phyloP scores from a whole-genome alignment of 169 alveolate genomes.

The Eimeria brunetti region DNA sequence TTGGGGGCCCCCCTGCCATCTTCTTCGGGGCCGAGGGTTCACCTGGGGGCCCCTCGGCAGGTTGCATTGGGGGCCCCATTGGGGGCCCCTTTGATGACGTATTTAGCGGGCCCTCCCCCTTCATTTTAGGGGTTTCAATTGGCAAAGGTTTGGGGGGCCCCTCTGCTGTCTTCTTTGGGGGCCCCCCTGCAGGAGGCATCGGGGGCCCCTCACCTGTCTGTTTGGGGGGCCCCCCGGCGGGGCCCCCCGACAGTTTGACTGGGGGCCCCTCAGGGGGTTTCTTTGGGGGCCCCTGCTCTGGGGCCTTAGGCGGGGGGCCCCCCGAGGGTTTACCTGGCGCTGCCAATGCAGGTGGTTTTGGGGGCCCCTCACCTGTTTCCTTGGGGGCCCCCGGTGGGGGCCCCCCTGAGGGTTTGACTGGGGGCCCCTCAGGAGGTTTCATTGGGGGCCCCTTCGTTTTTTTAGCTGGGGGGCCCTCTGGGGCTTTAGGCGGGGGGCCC shows the following conservation, averaged over 20 bases:
- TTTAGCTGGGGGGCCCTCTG: background rate
- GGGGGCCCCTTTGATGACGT: background rate
- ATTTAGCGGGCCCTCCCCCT: background rate
- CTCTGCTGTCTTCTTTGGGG: background rate
- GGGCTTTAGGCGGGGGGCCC: background rate
- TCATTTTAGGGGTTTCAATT: background rate
- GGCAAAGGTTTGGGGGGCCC: background rate
- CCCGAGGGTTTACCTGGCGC: background rate
- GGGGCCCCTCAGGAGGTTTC: background rate
- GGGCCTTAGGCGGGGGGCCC: conserved; percentile 5
- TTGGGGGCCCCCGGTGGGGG: background rate
- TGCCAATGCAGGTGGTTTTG: conserved; percentile 22
- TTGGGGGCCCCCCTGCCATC: background rate
- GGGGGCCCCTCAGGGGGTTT: background rate
- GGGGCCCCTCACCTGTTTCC: background rate
- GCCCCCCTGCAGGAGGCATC: background rate
- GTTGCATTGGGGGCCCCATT: background rate
- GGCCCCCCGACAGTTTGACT: background rate
- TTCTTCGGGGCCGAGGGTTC: background rate
- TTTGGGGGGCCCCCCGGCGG: background rate
- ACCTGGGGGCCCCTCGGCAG: background rate
- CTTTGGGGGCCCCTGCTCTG: conserved; percentile 26
- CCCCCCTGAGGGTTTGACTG: background rate
- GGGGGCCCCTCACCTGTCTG: too few relatives aligned
- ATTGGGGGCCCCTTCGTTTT: background rate